These are phyloP conservation scores for Eucalyptus sp. DNA, from an alignment of 345 rosid genomes.

Conservation along the genomic window DNA sequence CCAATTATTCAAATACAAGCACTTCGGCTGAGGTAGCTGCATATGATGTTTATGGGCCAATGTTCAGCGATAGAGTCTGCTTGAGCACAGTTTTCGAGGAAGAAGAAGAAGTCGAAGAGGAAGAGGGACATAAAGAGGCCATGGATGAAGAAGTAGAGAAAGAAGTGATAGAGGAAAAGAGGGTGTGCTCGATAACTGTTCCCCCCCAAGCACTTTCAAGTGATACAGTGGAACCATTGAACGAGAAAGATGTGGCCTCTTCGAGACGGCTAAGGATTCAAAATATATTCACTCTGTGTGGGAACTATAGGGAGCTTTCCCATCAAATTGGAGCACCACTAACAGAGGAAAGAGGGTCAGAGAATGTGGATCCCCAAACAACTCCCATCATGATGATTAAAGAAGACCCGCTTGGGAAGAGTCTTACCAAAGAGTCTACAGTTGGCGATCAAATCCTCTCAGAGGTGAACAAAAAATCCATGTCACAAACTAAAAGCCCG, in stretches of 20 bases:
- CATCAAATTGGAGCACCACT: slow-evolving; percentile 39
- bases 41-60: slow-evolving; percentile 22
- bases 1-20: slow-evolving; percentile 11
- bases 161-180: slow-evolving; percentile 67
- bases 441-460: not conserved
- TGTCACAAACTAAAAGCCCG: not conserved
- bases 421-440: not conserved
- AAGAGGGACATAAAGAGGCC: slow-evolving; percentile 3
- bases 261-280: slow-evolving; percentile 63
- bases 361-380: slow-evolving; percentile 7
- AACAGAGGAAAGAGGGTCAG: not conserved
- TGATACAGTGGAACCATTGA: not conserved
- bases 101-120: slow-evolving; percentile 51
- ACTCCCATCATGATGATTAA: not conserved
- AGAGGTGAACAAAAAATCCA: not conserved
- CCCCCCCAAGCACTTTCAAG: not conserved
- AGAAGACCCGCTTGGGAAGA: not conserved
- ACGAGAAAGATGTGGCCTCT: slow-evolving; percentile 33
- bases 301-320: slow-evolving; percentile 81
- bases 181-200: slow-evolving; percentile 24
- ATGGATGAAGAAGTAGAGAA: slow-evolving; percentile 70
- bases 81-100: slow-evolving; percentile 93
- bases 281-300: slow-evolving; percentile 88
- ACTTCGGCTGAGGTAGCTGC: slow-evolving; percentile 8
- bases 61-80: slow-evolving; percentile 40